A percentile compares a stretch with the other conserved stretches of the same genome.
phyloP scores from a whole-genome alignment of 305 asterid genomes.

The Fraxinus dipetala region DNA sequence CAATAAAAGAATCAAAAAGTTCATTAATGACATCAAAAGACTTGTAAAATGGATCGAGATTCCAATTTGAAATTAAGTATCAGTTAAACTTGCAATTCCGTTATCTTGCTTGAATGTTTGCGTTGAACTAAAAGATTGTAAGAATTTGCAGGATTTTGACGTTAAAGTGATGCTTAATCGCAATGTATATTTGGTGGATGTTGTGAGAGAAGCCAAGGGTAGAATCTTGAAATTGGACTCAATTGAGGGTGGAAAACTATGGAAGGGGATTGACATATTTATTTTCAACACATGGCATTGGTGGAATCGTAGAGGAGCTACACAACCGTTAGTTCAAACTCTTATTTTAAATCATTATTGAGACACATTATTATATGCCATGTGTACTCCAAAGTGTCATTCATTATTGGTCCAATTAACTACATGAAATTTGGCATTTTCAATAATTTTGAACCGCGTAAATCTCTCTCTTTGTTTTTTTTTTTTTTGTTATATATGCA shows the following conservation, averaged over 20 bases:
- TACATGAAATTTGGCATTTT: background rate
- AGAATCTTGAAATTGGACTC: conserved; percentile 64
- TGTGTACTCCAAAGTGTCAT: background rate
- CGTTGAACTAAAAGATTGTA: background rate
- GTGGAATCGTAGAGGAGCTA: conserved; percentile 85
- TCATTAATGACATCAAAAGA: background rate
- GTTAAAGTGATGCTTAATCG: conserved; percentile 62
- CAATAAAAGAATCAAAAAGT: background rate
- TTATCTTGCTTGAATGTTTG: background rate
- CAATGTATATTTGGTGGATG: conserved; percentile 64
- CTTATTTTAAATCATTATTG: background rate
- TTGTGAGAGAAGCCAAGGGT: conserved; percentile 48
- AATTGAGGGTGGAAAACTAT: conserved; percentile 55
- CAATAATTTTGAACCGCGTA: background rate
- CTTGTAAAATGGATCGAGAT: background rate
- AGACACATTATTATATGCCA: background rate
- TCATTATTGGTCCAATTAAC: too few relatives aligned
- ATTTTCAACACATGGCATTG: conserved; percentile 94
- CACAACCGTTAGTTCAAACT: conserved; percentile 63
- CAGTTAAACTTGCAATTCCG: background rate
- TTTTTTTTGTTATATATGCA: conserved; percentile 18
- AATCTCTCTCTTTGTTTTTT: too few relatives aligned
- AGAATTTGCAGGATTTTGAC: conserved; percentile 41
- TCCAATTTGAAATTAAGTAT: background rate
- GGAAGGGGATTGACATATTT: conserved; percentile 65